Evolutionary conservation across 2,329 filamentous ascomycete species (phyloP), one percentile per base, ranked within the genome.

Genomic region (Aciculosporium take): DNA sequence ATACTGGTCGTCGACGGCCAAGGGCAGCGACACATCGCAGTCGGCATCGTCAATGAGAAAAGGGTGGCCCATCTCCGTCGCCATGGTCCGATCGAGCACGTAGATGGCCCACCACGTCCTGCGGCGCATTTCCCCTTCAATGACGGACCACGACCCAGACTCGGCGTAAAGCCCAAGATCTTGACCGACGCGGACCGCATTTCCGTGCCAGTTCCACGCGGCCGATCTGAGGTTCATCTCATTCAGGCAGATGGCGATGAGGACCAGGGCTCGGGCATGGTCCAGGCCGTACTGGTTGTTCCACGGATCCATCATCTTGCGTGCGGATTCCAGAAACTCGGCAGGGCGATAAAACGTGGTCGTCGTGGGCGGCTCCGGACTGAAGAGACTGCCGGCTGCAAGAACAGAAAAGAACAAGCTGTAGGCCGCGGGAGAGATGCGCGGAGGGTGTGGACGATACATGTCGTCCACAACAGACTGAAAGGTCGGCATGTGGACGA

Each of bases 101-200:
- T 96, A 96, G 43, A 94, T 76, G 12, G 84, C 78, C 87, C 91
- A 98, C 89, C 89, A 98, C 2, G 91, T 76, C 42, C 88, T 73
- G 46, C 84, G 77, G 41, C 88, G 77, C 76, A 89, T 87, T 60
- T 96, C 89, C 9, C 75, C 75, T 52, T 94, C 87, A 12, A 94
- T 67, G 1, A 78, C 69, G 2, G 82, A 72, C 71, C 81, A 86
- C 1, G 79, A 71, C 0, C 80, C 81, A 1, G 76, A 74, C 52
- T 94, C 84, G 6, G 74, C 66, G 53, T 95, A 81, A 8, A 96
- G 67, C 0, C 84, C 84, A 35, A 95, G 69, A 49, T 91, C 84
- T 56, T 96, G 89, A 0, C 82, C 83, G 40, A 83, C 79, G 38
- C 84, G 73, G 18, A 94, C 78, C 0, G 87, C 82, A 28, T 72